Evolutionary conservation across 2,329 filamentous ascomycete genomes (phyloP).

Genomic region (Teratosphaeriaceae sp.): DNA sequence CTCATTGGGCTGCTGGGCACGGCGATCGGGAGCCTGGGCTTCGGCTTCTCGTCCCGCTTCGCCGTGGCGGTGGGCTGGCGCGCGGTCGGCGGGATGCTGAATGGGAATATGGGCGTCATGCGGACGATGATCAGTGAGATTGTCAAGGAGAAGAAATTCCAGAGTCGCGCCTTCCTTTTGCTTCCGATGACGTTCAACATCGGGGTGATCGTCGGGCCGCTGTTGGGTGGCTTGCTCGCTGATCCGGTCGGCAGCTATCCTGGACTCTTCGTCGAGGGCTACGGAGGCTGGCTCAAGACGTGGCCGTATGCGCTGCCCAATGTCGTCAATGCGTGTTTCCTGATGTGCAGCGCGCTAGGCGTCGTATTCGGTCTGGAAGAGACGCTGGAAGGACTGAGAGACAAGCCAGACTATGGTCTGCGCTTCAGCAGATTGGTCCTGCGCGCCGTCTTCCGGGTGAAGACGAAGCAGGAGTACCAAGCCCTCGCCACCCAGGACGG

Average conservation of each 20-base stretch:
- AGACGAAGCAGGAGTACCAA: conserved; percentile 25
- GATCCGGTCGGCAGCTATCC: conserved; percentile 60
- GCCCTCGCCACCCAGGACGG: conserved; percentile 25
- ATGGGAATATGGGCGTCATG: conserved; percentile 70
- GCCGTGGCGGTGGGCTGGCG: conserved; percentile 57
- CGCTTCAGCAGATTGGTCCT: conserved; percentile 33
- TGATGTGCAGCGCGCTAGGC: conserved; percentile 48
- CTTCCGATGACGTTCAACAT: conserved; percentile 64
- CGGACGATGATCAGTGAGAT: conserved; percentile 68
- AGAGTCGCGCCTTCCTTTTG: conserved; percentile 50
- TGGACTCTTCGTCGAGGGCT: conserved; percentile 54
- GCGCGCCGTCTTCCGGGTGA: conserved; percentile 26
- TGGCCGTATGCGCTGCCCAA: conserved; percentile 68
- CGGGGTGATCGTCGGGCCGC: conserved; percentile 42
- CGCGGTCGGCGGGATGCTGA: conserved; percentile 58
- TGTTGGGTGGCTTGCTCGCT: conserved; percentile 60
- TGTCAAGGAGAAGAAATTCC: conserved; percentile 59
- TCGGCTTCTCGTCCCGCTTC: conserved; percentile 63
- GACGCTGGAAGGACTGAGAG: conserved; percentile 36
- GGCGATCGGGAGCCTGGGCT: conserved; percentile 57
- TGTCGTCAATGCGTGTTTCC: conserved; percentile 56
- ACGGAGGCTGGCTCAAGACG: conserved; percentile 56
- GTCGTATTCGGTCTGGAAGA: conserved; percentile 63
- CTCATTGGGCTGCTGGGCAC: conserved; percentile 70
- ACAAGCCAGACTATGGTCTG: conserved; percentile 36